These are phyloP conservation scores for Colletotrichum lindemuthianum DNA, from an alignment of 2,329 filamentous ascomycete species.

Conservation along the genomic window DNA sequence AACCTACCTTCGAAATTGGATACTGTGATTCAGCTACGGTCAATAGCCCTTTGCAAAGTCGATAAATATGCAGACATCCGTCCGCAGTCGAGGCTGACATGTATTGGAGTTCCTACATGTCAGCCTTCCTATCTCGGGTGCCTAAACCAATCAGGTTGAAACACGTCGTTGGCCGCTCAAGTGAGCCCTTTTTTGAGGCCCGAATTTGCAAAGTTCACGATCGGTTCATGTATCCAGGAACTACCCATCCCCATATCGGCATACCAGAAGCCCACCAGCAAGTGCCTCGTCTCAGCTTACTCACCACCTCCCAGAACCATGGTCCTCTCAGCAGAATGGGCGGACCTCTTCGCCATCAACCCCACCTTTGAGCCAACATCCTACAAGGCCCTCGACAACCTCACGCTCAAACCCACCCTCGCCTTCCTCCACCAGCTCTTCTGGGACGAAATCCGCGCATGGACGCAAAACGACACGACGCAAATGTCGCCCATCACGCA, in stretches of 20 bases:
- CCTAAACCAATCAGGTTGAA: conserved; percentile 25
- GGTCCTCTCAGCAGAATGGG: conserved; percentile 11
- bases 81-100: conserved; percentile 3
- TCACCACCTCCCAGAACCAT: too few species aligned
- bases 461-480: conserved; percentile 19
- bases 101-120: neutral
- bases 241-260: too few species aligned
- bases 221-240: neutral
- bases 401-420: conserved; percentile 8
- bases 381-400: conserved; percentile 20
- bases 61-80: neutral
- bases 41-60: neutral
- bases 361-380: conserved; percentile 8
- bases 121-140: conserved; percentile 6
- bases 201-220: neutral
- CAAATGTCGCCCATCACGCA: conserved; percentile 15
- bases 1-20: too few species aligned
- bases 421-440: conserved; percentile 7
- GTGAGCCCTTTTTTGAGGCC: conserved; percentile 3
- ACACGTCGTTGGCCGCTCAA: conserved; percentile 16
- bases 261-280: too few species aligned
- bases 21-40: neutral
- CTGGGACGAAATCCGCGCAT: conserved; percentile 22
- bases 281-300: too few species aligned
- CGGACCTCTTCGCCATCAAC: conserved; percentile 20